phyloP scores from a whole-genome alignment of 148 eudicot genomes.

The Arctostaphylos glauca region DNA sequence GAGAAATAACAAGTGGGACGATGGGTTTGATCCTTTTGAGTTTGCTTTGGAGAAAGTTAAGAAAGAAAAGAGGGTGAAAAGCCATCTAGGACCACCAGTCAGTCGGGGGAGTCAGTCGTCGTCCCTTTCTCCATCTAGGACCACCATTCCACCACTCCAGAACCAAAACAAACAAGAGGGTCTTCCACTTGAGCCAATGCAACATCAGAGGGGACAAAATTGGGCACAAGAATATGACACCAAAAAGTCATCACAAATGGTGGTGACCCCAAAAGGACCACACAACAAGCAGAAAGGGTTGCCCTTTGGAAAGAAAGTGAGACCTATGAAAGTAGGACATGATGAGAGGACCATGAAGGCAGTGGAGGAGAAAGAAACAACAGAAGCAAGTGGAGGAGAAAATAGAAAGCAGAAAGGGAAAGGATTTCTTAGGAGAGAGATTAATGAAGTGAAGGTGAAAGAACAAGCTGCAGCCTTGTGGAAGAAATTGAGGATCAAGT shows the following conservation, averaged over 20 bases:
- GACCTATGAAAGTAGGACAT: slow-evolving; percentile 5
- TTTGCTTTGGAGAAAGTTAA: slow-evolving; percentile 61
- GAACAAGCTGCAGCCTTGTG: slow-evolving; percentile 29
- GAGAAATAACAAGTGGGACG: slow-evolving; percentile 39
- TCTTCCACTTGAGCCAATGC: not conserved
- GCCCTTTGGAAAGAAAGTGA: slow-evolving; percentile 13
- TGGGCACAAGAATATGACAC: not conserved
- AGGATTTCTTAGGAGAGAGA: slow-evolving; percentile 41
- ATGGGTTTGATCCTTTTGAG: slow-evolving; percentile 63
- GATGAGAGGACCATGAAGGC: not conserved
- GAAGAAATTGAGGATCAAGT: slow-evolving; percentile 31
- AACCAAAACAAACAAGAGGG: not conserved
- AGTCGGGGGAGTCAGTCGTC: slow-evolving; percentile 27
- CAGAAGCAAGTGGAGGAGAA: not conserved
- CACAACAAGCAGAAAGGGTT: not conserved
- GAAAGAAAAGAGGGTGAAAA: slow-evolving; percentile 27
- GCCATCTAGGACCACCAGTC: slow-evolving; percentile 7
- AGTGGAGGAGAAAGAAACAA: not conserved
- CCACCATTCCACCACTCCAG: slow-evolving; percentile 11
- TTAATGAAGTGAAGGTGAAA: slow-evolving; percentile 27
- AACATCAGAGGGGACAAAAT: not conserved
- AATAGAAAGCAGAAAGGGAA: slow-evolving; percentile 32
- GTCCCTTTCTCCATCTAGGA: slow-evolving; percentile 49
- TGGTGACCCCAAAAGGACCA: slow-evolving; percentile 16
- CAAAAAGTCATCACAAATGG: slow-evolving; percentile 6